Conservation (phyloP, 768 basidiomycete genomes). For the Chlorophyllum brunneum region DNA sequence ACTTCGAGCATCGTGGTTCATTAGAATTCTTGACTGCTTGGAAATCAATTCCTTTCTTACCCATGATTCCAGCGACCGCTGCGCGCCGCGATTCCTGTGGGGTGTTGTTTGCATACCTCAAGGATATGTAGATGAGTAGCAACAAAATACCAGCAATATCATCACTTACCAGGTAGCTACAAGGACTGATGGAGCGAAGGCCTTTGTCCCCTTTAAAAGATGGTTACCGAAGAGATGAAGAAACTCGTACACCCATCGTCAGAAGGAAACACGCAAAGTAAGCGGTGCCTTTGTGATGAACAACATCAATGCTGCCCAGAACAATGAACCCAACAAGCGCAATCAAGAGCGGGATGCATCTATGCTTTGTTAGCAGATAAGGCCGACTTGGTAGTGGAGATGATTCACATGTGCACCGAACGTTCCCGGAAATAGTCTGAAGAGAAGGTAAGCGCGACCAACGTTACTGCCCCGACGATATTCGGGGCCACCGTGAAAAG, state of each 20-base stretch:
- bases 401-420: constrained; percentile 39
- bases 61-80: constrained; percentile 49
- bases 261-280: constrained; percentile 56
- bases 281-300: constrained; percentile 36
- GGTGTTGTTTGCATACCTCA: constrained; percentile 44
- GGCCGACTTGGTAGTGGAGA: neutral
- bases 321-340: constrained; percentile 39
- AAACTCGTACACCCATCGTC: constrained; percentile 38
- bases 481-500: constrained; percentile 52
- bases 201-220: constrained; percentile 22
- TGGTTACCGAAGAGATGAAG: neutral
- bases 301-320: constrained; percentile 41
- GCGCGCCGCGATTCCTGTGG: constrained; percentile 45
- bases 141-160: neutral
- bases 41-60: constrained; percentile 24
- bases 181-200: constrained; percentile 44
- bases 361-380: constrained; percentile 15
- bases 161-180: constrained; percentile 27
- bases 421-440: constrained; percentile 50
- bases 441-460: constrained; percentile 43
- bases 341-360: constrained; percentile 38
- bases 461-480: constrained; percentile 42
- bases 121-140: neutral
- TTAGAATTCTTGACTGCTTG: neutral
- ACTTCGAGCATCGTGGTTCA: constrained; percentile 24